Evolutionary conservation across 495 filamentous ascomycete species (phyloP).

Genomic region (Bryoglossum gracile): DNA sequence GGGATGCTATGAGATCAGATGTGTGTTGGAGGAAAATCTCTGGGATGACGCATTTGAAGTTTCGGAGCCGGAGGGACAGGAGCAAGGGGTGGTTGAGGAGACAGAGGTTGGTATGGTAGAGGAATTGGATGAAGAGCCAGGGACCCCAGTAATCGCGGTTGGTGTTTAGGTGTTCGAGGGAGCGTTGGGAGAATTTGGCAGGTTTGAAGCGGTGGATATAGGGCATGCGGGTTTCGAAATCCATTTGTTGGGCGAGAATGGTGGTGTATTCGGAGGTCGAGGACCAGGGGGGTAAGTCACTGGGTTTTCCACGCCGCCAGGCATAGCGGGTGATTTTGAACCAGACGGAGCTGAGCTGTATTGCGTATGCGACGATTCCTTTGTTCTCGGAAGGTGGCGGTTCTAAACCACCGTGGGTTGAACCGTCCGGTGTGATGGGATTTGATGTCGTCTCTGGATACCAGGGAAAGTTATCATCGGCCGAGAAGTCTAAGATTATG

Average conservation of each 20-base stretch:
- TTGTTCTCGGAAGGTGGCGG: slow-evolving; percentile 23
- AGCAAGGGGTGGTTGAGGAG: slow-evolving; percentile 42
- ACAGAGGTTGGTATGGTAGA: slow-evolving; percentile 44
- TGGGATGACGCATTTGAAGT: slow-evolving; percentile 39
- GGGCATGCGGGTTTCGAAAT: slow-evolving; percentile 41
- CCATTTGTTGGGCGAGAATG: slow-evolving; percentile 42
- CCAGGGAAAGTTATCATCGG: slow-evolving; percentile 31
- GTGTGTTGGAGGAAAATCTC: slow-evolving; percentile 45
- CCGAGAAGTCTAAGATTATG: slow-evolving; percentile 32
- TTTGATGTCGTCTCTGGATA: slow-evolving; percentile 26
- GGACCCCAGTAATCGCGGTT: slow-evolving; percentile 42
- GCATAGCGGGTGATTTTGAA: slow-evolving; percentile 39
- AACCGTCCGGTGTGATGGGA: slow-evolving; percentile 6
- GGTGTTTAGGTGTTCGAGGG: slow-evolving; percentile 32
- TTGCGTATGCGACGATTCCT: slow-evolving; percentile 41
- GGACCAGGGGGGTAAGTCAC: slow-evolving; percentile 42
- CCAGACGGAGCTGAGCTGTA: slow-evolving; percentile 40
- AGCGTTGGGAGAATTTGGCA: slow-evolving; percentile 35
- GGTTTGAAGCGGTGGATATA: slow-evolving; percentile 40
- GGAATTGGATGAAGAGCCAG: slow-evolving; percentile 41
- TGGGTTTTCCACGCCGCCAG: slow-evolving; percentile 36
- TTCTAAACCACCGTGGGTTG: neutral
- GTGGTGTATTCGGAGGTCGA: slow-evolving; percentile 41
- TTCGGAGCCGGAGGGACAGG: slow-evolving; percentile 38
- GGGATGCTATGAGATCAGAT: slow-evolving; percentile 39